Evolutionary conservation across 2,329 filamentous ascomycete species (phyloP).

Genomic region (Pseudocercospora crystallina): DNA sequence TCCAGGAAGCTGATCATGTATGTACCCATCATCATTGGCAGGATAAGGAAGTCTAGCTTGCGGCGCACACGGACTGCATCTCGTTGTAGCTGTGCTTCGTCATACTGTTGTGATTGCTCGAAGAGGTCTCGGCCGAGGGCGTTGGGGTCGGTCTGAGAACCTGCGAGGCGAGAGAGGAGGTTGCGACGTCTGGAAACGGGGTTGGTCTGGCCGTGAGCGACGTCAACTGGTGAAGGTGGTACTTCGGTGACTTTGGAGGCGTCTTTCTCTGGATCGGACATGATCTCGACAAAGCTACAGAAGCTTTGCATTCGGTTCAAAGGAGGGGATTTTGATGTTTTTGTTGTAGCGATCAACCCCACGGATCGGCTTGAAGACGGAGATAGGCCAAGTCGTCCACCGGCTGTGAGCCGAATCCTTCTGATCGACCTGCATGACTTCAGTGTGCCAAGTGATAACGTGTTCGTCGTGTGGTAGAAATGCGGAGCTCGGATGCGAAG

Average conservation of each 20-base stretch:
- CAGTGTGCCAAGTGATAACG: no score
- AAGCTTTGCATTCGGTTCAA: no score
- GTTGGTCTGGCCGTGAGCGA: neutral
- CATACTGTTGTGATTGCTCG: conserved; percentile 11
- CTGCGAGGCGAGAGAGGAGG: conserved; percentile 3
- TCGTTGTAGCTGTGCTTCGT: conserved; percentile 37
- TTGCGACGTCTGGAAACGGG: neutral
- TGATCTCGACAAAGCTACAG: neutral
- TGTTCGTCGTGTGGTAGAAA: no score
- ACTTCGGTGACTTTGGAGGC: neutral
- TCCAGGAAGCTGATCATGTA: conserved; percentile 35
- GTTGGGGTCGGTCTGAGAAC: conserved; percentile 5
- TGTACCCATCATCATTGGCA: conserved; percentile 51
- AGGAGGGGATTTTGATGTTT: no score
- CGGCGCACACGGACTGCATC: conserved; percentile 44
- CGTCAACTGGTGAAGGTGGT: neutral
- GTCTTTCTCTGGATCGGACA: neutral
- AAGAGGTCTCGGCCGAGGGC: conserved; percentile 12
- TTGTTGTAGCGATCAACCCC: no score
- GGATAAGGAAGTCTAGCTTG: conserved; percentile 49
- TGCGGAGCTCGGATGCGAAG: no score
- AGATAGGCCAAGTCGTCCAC: no score
- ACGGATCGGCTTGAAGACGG: no score
- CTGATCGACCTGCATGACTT: no score
- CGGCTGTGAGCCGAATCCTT: no score